Percentiles rank a stretch among this genome's conserved stretches.
phyloP scores from a whole-genome alignment of 139 green algal species.

The Coelastrella sp. region DNA sequence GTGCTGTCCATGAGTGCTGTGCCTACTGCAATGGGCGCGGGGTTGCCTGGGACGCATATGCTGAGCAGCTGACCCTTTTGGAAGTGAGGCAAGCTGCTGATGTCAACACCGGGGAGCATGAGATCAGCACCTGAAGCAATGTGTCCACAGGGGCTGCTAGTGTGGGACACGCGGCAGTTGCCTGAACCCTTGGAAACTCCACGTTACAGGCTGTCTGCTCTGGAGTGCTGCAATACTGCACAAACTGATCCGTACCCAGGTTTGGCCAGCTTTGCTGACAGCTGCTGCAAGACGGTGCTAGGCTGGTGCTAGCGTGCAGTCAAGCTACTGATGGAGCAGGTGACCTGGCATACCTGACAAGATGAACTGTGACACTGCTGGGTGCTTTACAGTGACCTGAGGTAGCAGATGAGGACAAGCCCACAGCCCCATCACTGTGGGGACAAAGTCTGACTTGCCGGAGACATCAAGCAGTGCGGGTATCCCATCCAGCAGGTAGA shows the following conservation, averaged over 20 bases:
- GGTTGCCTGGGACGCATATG: conserved; percentile 69
- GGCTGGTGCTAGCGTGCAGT: too few relatives aligned
- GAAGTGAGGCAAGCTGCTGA: conserved; percentile 35
- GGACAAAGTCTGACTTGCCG: conserved; percentile 69
- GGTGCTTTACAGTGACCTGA: conserved; percentile 70
- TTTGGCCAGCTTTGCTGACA: too few relatives aligned
- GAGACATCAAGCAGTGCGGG: conserved; percentile 64
- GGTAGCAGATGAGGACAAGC: conserved; percentile 59
- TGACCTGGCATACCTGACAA: conserved; percentile 26
- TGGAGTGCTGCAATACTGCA: too few relatives aligned
- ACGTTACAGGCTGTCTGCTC: too few relatives aligned
- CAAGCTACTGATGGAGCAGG: background rate
- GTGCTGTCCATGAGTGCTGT: conserved; percentile 53
- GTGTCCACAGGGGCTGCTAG: background rate
- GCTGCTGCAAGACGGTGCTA: too few relatives aligned
- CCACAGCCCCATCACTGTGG: conserved; percentile 75
- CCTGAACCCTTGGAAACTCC: too few relatives aligned
- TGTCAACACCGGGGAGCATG: conserved; percentile 75
- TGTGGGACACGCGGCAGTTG: background rate
- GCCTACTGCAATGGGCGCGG: conserved; percentile 67
- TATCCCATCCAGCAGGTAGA: conserved; percentile 62
- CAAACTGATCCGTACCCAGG: too few relatives aligned
- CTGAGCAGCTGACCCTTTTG: conserved; percentile 55
- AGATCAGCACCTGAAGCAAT: conserved; percentile 67
- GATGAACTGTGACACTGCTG: conserved; percentile 68